Base-by-base conservation (phyloP, 192 early-diverging fungal species). In the Gamsiella multidivaricata region DNA sequence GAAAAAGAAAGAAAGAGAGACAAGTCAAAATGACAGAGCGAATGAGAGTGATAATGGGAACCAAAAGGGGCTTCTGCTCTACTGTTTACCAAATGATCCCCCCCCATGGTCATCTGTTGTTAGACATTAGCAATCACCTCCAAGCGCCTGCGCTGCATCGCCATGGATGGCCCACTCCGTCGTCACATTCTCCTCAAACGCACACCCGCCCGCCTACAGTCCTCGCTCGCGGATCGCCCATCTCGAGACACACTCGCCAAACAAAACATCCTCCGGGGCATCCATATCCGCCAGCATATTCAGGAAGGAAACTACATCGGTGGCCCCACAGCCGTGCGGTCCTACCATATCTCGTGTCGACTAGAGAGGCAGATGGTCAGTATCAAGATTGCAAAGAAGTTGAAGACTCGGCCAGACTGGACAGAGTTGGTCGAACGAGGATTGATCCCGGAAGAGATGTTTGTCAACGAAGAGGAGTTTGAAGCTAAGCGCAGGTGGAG, bases 121-220 rank as follows among this genome's bases (percentile, higher is more conserved):
- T 52, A 74, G 70, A 74, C 26, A 1, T 37, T 74, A 0, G 56
- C 62, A 5, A 11, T 65, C 5, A 60, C 62, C 9, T 65, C 55
- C 49, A 74, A 74, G 26, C 46, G 54, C n/a, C 41, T 74, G 1
- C 70, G 70, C 0, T 29, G 22, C 10, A 25, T 74, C 42, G 37
- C 62, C 14, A 29, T 74, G 56, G 70, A 74, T 12, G 70, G 70
- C 2, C 70, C 62, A 5, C 42, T 74, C 1, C 70, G 70, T 25
- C 62, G 70, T 2, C 70, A 74, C 31, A 74, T 74, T n/a, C 62
- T 74, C 20, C 62, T 74, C 28, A 74, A 56, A 42, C 70, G 70
- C 9, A 74, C 56, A 1, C 70, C 70, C 5, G 70, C 70, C 23
- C 61, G 70, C 3, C 70, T 74, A 10, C 41, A 59, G 9, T 65